Conservation (phyloP, 371 early-diverging fungal species). For the Apophysomyces elegans region DNA sequence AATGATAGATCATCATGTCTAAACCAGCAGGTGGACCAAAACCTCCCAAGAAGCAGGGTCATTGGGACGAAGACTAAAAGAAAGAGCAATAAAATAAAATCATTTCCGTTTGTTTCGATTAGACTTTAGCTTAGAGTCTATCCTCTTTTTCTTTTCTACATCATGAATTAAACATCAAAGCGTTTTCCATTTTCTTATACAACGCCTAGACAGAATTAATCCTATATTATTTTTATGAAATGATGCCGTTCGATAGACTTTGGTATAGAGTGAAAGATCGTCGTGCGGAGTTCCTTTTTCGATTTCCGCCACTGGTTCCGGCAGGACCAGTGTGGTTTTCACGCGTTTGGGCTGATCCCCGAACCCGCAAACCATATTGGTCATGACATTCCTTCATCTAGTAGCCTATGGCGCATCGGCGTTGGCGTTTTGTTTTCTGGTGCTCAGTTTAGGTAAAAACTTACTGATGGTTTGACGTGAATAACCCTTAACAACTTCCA, state of each 20-base stretch:
- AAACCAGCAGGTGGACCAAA: conserved; percentile 98
- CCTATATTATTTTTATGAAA: too few species aligned
- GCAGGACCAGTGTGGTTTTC: too few species aligned
- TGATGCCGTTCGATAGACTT: too few species aligned
- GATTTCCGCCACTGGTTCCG: too few species aligned
- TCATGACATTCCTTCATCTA: conserved; percentile 39
- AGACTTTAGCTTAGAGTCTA: conserved; percentile 85
- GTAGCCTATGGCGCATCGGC: conserved; percentile 49
- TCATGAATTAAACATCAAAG: conserved; percentile 25
- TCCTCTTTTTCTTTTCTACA: conserved; percentile 61
- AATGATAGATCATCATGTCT: conserved; percentile 90
- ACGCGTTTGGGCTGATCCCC: background rate
- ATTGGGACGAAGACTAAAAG: conserved; percentile 92
- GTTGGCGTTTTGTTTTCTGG: conserved; percentile 45
- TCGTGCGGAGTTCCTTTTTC: too few species aligned
- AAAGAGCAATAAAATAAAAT: conserved; percentile 7
- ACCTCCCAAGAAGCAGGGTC: conserved; percentile 83
- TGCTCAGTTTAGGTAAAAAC: conserved; percentile 48
- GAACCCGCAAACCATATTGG: background rate
- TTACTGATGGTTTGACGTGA: too few species aligned
- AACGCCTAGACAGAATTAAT: too few species aligned
- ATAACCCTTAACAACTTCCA: too few species aligned
- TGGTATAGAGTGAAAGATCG: too few species aligned
- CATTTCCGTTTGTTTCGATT: conserved; percentile 32
- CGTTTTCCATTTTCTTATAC: too few species aligned